Conservation (phyloP, 2,329 filamentous ascomycete species). For the Hypoxylon sp. region DNA sequence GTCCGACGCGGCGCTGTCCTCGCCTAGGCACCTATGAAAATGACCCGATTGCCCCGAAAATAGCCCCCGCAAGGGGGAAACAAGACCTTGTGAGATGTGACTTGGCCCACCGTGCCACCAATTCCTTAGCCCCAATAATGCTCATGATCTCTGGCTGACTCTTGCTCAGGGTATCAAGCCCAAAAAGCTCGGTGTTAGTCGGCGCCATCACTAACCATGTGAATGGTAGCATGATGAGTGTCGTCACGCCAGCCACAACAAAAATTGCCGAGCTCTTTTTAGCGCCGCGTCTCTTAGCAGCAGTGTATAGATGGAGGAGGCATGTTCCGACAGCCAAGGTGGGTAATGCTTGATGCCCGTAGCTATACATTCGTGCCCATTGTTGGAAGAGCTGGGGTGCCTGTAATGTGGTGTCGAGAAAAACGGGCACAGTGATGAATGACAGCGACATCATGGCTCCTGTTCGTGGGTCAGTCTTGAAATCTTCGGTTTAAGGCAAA, state of each 20-base stretch:
- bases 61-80: slow-evolving; percentile 1
- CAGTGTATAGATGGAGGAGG: slow-evolving; percentile 40
- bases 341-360: slow-evolving; percentile 45
- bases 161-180: slow-evolving; percentile 24
- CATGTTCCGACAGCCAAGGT: slow-evolving; percentile 42
- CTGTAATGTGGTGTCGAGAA: slow-evolving; percentile 43
- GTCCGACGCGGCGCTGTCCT: too few species aligned
- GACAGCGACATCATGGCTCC: slow-evolving; percentile 37
- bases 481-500: too few species aligned
- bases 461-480: neutral
- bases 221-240: slow-evolving; percentile 49
- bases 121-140: slow-evolving; percentile 14
- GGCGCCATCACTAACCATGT: slow-evolving; percentile 49
- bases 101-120: slow-evolving; percentile 31
- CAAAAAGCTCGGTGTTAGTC: slow-evolving; percentile 47
- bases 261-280: slow-evolving; percentile 4
- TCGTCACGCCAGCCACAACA: slow-evolving; percentile 39
- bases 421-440: slow-evolving; percentile 44
- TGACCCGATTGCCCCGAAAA: slow-evolving; percentile 1
- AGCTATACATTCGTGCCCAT: slow-evolving; percentile 48
- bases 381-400: slow-evolving; percentile 42
- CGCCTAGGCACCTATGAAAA: too few species aligned
- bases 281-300: slow-evolving; percentile 5
- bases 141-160: slow-evolving; percentile 8
- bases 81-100: neutral